Evolutionary conservation across 805 yeast genomes (phyloP).

Genomic region (Saccharomyces paradoxus): DNA sequence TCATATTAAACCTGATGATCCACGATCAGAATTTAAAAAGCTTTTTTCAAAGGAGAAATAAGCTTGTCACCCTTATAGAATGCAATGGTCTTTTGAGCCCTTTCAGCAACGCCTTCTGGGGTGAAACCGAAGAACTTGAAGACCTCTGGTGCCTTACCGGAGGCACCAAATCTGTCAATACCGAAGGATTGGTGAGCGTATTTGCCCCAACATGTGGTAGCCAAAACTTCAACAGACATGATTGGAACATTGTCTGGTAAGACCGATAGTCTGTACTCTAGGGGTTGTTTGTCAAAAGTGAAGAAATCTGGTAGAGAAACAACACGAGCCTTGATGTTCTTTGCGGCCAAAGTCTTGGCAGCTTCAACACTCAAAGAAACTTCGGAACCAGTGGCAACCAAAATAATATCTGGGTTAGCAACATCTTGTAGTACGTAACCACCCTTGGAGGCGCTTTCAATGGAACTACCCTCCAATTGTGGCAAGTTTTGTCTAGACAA

Average conservation of each 20-base stretch:
- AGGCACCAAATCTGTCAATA: conserved; percentile 91
- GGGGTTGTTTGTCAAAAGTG: conserved; percentile 78
- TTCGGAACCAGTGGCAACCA: conserved; percentile 93
- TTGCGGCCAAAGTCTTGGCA: conserved; percentile 51
- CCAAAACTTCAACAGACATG: conserved; percentile 86
- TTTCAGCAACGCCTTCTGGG: conserved; percentile 82
- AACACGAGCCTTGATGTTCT: conserved; percentile 59
- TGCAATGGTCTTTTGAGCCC: conserved; percentile 69
- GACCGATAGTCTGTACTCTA: conserved; percentile 73
- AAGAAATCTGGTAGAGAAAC: conserved; percentile 90
- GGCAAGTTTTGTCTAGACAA: conserved; percentile 83
- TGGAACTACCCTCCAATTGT: conserved; percentile 84
- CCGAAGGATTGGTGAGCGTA: conserved; percentile 97
- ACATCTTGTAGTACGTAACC: conserved; percentile 69
- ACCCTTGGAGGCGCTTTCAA: conserved; percentile 91
- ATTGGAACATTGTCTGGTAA: conserved; percentile 94
- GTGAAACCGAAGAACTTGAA: conserved; percentile 86
- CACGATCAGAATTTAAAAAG: conserved; percentile 43
- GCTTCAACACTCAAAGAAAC: conserved; percentile 73
- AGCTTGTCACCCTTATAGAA: conserved; percentile 74
- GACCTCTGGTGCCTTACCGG: conserved; percentile 79
- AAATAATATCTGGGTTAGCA: conserved; percentile 58
- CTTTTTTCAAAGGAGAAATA: conserved; percentile 69
- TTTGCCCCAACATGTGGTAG: conserved; percentile 87
- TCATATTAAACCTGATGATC: neutral